Percentiles rank a stretch among this genome's conserved stretches.
Evolutionary conservation across 768 basidiomycete genomes (phyloP).

Genomic region (Stropharia rugosoannulata): DNA sequence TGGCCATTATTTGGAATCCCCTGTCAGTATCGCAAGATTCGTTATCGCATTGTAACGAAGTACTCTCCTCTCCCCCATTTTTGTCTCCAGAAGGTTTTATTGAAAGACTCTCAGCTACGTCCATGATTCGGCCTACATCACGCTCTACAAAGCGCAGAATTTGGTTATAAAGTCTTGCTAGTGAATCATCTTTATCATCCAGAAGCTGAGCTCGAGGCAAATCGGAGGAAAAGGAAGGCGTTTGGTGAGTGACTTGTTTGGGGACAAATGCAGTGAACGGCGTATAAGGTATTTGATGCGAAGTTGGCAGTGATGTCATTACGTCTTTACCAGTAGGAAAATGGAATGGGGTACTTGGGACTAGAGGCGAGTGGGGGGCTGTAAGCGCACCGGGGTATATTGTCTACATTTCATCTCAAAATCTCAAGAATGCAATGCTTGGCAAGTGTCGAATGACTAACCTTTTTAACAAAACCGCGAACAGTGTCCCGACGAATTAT

Average conservation of each 20-base stretch:
- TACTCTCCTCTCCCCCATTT: slow-evolving; percentile 10
- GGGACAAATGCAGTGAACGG: slow-evolving; percentile 53
- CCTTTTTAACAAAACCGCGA: slow-evolving; percentile 76
- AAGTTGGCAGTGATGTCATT: slow-evolving; percentile 24
- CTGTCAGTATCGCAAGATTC: slow-evolving; percentile 15
- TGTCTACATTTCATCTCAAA: slow-evolving; percentile 44
- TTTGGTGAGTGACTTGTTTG: slow-evolving; percentile 47
- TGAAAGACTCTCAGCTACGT: slow-evolving; percentile 67
- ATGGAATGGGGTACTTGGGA: slow-evolving; percentile 75
- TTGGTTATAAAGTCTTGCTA: slow-evolving; percentile 79
- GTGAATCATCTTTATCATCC: slow-evolving; percentile 63
- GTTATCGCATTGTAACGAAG: neutral
- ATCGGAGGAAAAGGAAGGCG: slow-evolving; percentile 24
- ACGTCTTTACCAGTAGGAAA: slow-evolving; percentile 25
- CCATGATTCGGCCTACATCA: slow-evolving; percentile 74
- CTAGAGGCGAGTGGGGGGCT: slow-evolving; percentile 69
- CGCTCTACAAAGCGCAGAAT: slow-evolving; percentile 79
- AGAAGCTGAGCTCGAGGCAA: slow-evolving; percentile 49
- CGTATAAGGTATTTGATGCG: slow-evolving; percentile 48
- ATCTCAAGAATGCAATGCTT: neutral
- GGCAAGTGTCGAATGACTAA: slow-evolving; percentile 24
- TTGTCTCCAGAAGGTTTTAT: slow-evolving; percentile 35
- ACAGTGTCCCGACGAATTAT: slow-evolving; percentile 74
- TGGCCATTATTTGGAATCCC: slow-evolving; percentile 82
- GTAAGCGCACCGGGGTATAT: slow-evolving; percentile 70